These are phyloP conservation scores for Alternaria tenuissima DNA, from an alignment of 2,329 filamentous ascomycete species.

Conservation along the genomic window DNA sequence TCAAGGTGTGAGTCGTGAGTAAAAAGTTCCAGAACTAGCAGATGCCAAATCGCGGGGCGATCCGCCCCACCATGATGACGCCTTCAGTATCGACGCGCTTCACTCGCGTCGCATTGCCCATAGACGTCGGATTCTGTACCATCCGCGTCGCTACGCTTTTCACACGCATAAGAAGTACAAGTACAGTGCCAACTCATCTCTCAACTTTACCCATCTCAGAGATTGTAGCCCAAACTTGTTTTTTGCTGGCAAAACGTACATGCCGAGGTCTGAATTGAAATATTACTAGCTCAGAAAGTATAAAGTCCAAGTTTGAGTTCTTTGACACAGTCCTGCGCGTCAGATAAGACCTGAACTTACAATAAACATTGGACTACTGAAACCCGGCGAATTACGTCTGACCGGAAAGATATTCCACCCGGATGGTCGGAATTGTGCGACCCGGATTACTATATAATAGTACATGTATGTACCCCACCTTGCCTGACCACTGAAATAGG, in stretches of 20 bases:
- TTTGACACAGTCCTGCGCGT: not conserved
- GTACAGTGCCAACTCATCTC: not conserved
- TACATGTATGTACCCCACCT: not conserved
- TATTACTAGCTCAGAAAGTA: not conserved
- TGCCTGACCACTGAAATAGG: not conserved
- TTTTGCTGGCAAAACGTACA: not conserved
- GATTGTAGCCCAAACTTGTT: not conserved
- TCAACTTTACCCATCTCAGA: not conserved
- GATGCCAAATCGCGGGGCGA: slow-evolving; percentile 21
- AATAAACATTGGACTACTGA: not conserved
- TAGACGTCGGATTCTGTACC: not conserved
- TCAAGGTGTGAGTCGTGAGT: slow-evolving; percentile 10
- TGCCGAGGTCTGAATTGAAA: not conserved
- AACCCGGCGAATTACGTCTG: not conserved
- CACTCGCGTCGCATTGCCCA: not conserved
- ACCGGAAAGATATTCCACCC: not conserved
- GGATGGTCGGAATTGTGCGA: not conserved
- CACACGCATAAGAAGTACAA: not conserved
- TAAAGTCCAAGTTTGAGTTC: not conserved
- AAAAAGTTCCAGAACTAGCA: slow-evolving; percentile 22
- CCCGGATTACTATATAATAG: not conserved
- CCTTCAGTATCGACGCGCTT: slow-evolving; percentile 3
- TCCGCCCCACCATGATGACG: slow-evolving; percentile 20
- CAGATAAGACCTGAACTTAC: not conserved
- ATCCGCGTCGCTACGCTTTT: not conserved